phyloP scores from a whole-genome alignment of 2,329 filamentous ascomycete species.

The Arthrobotrys musiformis region DNA sequence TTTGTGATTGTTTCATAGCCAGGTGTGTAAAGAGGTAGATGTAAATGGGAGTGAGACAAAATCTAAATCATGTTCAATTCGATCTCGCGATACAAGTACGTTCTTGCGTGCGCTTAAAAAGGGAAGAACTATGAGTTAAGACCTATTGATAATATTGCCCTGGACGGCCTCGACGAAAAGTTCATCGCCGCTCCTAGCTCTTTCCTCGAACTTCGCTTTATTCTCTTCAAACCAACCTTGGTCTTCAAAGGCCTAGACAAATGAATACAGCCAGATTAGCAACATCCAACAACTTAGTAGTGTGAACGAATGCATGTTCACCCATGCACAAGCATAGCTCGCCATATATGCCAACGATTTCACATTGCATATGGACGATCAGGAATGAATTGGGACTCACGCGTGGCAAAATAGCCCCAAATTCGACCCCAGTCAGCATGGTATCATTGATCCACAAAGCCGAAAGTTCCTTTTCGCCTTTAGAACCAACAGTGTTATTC shows the following conservation, averaged over 20 bases:
- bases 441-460: conserved; percentile 51
- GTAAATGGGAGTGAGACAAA: neutral
- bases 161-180: conserved; percentile 40
- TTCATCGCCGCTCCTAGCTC: conserved; percentile 27
- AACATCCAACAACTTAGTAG: conserved; percentile 4
- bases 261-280: neutral
- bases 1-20: no score
- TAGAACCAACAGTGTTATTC: conserved; percentile 41
- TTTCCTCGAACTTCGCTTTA: conserved; percentile 31
- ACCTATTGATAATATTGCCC: conserved; percentile 30
- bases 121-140: neutral
- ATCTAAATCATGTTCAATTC: no score
- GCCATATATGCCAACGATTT: neutral
- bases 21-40: neutral
- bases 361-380: neutral
- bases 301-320: neutral
- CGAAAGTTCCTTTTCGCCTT: conserved; percentile 42
- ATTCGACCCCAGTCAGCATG: conserved; percentile 43
- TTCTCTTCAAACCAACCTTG: conserved; percentile 44
- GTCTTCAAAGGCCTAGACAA: conserved; percentile 46
- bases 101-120: no score
- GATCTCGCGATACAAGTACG: no score
- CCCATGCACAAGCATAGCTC: neutral
- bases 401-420: conserved; percentile 35
- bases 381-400: conserved; percentile 8